Conservation (phyloP, 2,329 filamentous ascomycete species). For the Fusarium nygamai region DNA sequence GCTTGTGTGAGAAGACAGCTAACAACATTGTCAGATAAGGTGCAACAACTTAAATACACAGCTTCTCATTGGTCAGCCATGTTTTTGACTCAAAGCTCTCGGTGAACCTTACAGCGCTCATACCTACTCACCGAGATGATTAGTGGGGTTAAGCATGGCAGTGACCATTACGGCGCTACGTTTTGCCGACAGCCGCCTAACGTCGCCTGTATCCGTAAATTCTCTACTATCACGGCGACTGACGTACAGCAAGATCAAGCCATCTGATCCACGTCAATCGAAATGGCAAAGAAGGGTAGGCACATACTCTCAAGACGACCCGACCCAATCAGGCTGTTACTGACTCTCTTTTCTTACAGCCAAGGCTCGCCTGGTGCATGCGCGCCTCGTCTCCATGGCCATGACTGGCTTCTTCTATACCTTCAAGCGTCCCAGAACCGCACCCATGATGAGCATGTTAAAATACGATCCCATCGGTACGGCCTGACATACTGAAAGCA, state of each 20-base stretch:
- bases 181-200: conserved; percentile 32
- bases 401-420: conserved; percentile 98
- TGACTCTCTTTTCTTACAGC: conserved; percentile 58
- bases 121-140: background rate
- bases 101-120: conserved; percentile 1
- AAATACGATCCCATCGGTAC: conserved; percentile 98
- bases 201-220: conserved; percentile 35
- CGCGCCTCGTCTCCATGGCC: conserved; percentile 97
- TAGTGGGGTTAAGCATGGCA: background rate
- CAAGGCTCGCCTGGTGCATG: conserved; percentile 91
- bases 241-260: conserved; percentile 25
- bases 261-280: conserved; percentile 25
- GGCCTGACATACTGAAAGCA: conserved; percentile 9
- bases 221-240: conserved; percentile 31
- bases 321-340: background rate
- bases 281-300: conserved; percentile 44
- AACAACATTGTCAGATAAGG: conserved; percentile 3
- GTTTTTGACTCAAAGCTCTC: background rate
- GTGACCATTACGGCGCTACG: conserved; percentile 19
- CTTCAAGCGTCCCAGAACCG: conserved; percentile 80
- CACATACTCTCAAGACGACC: background rate
- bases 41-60: background rate
- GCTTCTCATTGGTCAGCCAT: conserved; percentile 32
- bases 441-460: conserved; percentile 92
- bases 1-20: background rate